Evolutionary conservation across 345 rosid genomes (phyloP), one percentile per base, ranked within the genome.

Genomic region (Sonneratia alba): DNA sequence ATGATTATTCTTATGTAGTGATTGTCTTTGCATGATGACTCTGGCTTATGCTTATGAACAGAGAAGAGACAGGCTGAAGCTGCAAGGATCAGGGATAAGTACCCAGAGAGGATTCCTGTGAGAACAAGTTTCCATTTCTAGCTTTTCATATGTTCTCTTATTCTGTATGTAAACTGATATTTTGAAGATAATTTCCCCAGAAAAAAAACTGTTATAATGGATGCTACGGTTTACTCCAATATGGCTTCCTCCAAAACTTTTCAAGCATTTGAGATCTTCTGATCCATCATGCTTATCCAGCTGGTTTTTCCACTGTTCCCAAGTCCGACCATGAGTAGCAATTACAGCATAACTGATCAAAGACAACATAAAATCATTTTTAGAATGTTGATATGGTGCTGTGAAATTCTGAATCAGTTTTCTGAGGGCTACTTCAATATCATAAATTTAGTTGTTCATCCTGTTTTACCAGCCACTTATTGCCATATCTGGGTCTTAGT

Each of bases 41-140:
- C 19, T 19, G 34, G 32, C 55, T n/a, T 75, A 24, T 65, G 47
- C 42, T 77, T 36, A 19, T 55, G 38, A 47, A 27, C 82, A 93
- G 98, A 91, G 84, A 93, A 93, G 87, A 91, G 98, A 79, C 78
- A 86, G 16, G 98, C 98, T 0, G 98, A 91, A 83, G 97, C 96
- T 83, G 93, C 97, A 62, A 85, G 98, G 85, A 93, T 91, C 73
- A 87, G 96, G 83, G 98, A 91, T 75, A 93, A 93, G 66, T 93
- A 93, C 83, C 87, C 96, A 19, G 98, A 93, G 79, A 91, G 98
- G 48, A 88, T 93, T 76, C 98, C 98, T 77, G 98, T 93, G 79
- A 90, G 93, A 75, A 59, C 73, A 42, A 68, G 34, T 45, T 68
- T 48, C n/a, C 16, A 16, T 32, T 18, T 42, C 37, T 22, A 9